Base-by-base conservation (phyloP, 2,329 filamentous ascomycete species). In the Hypoxylon sp. region DNA sequence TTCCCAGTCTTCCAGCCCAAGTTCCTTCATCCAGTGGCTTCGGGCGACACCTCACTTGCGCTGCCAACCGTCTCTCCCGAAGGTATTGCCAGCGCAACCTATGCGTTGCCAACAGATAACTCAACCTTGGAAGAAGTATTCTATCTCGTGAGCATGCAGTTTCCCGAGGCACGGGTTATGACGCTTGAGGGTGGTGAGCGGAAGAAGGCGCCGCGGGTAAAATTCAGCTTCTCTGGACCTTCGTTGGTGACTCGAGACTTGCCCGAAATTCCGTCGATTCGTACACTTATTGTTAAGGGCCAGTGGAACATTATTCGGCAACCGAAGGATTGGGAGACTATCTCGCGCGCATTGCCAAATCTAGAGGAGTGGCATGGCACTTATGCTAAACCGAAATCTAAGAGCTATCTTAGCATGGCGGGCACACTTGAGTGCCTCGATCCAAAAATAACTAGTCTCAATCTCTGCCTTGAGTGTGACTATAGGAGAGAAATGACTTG, bases 151-250 rank as follows among this genome's bases (percentile, higher is more conserved):
- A 80, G 83, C 53, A 81, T 81, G 29, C 84, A 85, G 10, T 88
- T 92, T 44, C 86, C 89, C 0, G 83, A 88, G 58, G 87, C 87
- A 0, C 86, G 85, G 68, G 88, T 93, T 39, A 81, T 94, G 75
- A 93, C 91, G 0, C 82, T 93, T 15, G 91, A 93, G 78, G 92
- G 91, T n/a, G 91, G 92, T 3, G 90, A 93, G 76, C 87, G 91
- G 69, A 92, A 91, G 76, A 93, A 92, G 77, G 89, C 91, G 2
- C 91, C 91, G 5, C 88, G 89, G 78, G 89, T 93, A 50, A 85
- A 89, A 67, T 90, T 89, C 75, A 74, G 71, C 35, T 62, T 75
- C 19, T 69, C 75, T n/a, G 65, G 71, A 3, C 71, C 70, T 21
- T 29, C 66, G 47, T 70, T 67, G 50, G 55, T 59, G 15, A 50